Percentiles rank a stretch among this genome's conserved stretches.
These are phyloP conservation scores for Panicum virgatum DNA, from an alignment of 202 grass and related monocot species.

Conservation along the genomic window DNA sequence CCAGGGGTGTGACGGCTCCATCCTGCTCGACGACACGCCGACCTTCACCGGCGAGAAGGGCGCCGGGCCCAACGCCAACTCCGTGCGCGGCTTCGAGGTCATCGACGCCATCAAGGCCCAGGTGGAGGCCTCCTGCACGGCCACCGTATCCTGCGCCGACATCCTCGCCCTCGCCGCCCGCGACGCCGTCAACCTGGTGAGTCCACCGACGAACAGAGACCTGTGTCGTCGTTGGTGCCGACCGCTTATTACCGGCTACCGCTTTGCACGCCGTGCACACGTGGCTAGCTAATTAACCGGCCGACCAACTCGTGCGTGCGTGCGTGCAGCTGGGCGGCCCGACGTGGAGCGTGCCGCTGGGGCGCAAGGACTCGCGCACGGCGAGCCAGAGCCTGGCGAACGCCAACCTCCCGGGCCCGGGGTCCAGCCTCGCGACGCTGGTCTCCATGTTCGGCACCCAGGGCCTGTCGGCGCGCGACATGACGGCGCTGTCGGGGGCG, in stretches of 20 bases:
- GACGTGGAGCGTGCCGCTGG: conserved; percentile 66
- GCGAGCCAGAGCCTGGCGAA: conserved; percentile 63
- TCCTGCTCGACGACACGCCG: conserved; percentile 71
- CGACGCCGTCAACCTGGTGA: conserved; percentile 68
- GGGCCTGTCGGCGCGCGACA: conserved; percentile 49
- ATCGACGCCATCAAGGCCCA: conserved; percentile 84
- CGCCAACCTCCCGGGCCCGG: conserved; percentile 55
- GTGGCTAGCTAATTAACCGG: not conserved
- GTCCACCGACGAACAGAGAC: too few relatives aligned
- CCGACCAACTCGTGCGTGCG: not conserved
- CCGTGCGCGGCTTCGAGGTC: conserved; percentile 73
- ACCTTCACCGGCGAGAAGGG: conserved; percentile 63
- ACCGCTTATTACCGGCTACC: not conserved
- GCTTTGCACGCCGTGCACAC: not conserved
- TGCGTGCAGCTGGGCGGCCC: conserved; percentile 56
- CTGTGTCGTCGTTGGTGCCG: not conserved
- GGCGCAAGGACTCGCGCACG: conserved; percentile 66
- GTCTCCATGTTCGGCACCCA: conserved; percentile 58
- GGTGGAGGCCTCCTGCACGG: conserved; percentile 62
- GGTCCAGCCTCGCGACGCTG: conserved; percentile 58
- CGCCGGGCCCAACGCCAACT: conserved; percentile 70
- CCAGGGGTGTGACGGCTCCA: conserved; percentile 80
- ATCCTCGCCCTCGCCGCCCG: conserved; percentile 76
- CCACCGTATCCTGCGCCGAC: conserved; percentile 86
- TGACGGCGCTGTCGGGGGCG: conserved; percentile 78